Evolutionary conservation across 192 early-diverging fungal genomes (phyloP).

Genomic region (Rhizophagus sp.): DNA sequence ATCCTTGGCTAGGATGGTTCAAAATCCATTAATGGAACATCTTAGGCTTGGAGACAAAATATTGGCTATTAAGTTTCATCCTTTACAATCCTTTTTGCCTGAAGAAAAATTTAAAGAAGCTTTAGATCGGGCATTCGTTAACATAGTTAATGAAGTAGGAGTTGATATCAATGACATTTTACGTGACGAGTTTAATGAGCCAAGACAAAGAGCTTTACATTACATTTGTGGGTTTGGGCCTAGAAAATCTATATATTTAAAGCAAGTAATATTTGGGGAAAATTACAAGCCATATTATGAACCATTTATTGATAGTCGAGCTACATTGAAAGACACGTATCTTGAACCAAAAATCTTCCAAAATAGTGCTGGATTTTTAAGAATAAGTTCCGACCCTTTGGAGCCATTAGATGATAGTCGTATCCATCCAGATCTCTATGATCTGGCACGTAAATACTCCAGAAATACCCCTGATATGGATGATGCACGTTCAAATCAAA

Average conservation of each 20-base stretch:
- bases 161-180: conserved; percentile 89
- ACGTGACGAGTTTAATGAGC: conserved; percentile 32
- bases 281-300: not conserved
- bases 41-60: conserved; percentile 60
- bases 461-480: conserved; percentile 91
- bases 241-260: conserved; percentile 82
- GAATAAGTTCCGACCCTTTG: conserved; percentile 48
- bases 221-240: conserved; percentile 94
- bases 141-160: conserved; percentile 80
- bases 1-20: conserved; percentile 76
- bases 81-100: conserved; percentile 69
- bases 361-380: conserved; percentile 92
- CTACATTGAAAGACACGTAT: not conserved
- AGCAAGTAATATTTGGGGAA: not conserved
- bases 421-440: conserved; percentile 95
- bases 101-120: conserved; percentile 65
- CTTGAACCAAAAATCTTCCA: conserved; percentile 62
- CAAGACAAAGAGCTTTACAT: conserved; percentile 68
- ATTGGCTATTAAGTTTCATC: conserved; percentile 65
- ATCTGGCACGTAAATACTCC: conserved; percentile 94
- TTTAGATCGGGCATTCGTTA: conserved; percentile 85
- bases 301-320: not conserved
- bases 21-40: conserved; percentile 82
- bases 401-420: conserved; percentile 94
- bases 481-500: conserved; percentile 35